Base-by-base conservation (phyloP, 1,284 basidiomycete genomes). In the Sphagnurus paluster region DNA sequence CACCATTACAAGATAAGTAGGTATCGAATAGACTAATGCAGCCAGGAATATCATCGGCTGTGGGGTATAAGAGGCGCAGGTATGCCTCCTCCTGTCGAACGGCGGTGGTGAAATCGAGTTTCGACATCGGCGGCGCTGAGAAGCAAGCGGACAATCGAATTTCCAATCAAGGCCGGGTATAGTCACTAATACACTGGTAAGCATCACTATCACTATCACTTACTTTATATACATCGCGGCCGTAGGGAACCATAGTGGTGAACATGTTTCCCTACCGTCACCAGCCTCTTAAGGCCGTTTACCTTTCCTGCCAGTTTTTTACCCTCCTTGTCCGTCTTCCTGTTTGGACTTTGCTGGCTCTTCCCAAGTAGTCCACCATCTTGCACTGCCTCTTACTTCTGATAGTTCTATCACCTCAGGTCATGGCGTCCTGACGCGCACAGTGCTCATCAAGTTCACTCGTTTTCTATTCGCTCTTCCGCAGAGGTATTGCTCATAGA, bases 1-100 rank as follows among this genome's bases (percentile, higher is more conserved):
- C 54, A 84, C 91, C 80, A 61, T 89, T 83, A 65, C 91, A 94
- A 29, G 79, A 75, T 43, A 93, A 67, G 66, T 88, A 92, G 19
- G 82, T 80, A 63, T 94, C 90, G 49, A 94, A 82, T 11, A 90
- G 70, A 43, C 70, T 79, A 69, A 90, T 80, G 64, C 92, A 95
- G 52, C 79, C 74, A 14, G 92, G 92, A 19, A 91, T 79, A 46
- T 93, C 90, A n/a, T 84, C 84, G 9, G 79, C 63, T 0, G 80
- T 84, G 5, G 90, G 90, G 60, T 91, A 80, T 6, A 84, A 67
- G 38, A 69, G 70, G 38, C 72, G 72, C 29, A 91, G 72, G 51
- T 81, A 77, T 4, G 69, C 75, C 48, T 79, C 79, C 63, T 91
- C 88, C 61, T 90, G 79, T 56, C 72, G 72, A 32, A 87, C 73